phyloP scores from a whole-genome alignment of 2,329 filamentous ascomycete genomes.

The Fusarium newnesense region DNA sequence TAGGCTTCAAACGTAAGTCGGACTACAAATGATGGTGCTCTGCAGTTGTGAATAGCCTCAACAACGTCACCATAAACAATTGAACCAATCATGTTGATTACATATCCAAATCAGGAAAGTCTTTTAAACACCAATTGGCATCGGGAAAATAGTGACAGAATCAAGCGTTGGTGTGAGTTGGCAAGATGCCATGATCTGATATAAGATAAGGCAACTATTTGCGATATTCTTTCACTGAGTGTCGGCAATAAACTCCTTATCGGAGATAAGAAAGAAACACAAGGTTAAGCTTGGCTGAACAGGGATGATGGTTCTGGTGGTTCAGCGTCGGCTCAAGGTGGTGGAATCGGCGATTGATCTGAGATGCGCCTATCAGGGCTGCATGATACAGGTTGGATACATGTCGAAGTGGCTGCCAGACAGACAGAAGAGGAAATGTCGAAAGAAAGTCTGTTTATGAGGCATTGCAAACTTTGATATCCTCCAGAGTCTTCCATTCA shows the following conservation, averaged over 20 bases:
- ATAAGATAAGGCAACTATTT: no score
- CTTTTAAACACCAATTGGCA: rapidly evolving
- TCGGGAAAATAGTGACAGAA: background rate
- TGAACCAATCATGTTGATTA: background rate
- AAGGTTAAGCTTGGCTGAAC: background rate
- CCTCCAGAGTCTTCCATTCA: background rate
- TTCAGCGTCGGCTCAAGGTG: background rate
- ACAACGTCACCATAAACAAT: background rate
- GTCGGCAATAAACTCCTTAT: background rate
- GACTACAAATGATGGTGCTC: background rate
- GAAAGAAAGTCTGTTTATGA: background rate
- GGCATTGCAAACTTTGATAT: background rate
- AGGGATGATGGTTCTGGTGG: background rate
- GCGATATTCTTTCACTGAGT: background rate
- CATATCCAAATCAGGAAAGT: background rate
- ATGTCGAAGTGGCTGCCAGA: background rate
- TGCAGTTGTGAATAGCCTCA: background rate
- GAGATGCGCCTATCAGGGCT: constrained; percentile 30
- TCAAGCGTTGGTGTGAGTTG: no score
- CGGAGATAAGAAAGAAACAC: constrained; percentile 2
- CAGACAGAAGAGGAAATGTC: background rate
- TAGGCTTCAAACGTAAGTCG: background rate
- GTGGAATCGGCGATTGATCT: constrained; percentile 39
- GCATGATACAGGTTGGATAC: background rate
- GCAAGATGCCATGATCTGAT: background rate